Conservation (phyloP, 306 rosid genomes). For the Prunus mume region DNA sequence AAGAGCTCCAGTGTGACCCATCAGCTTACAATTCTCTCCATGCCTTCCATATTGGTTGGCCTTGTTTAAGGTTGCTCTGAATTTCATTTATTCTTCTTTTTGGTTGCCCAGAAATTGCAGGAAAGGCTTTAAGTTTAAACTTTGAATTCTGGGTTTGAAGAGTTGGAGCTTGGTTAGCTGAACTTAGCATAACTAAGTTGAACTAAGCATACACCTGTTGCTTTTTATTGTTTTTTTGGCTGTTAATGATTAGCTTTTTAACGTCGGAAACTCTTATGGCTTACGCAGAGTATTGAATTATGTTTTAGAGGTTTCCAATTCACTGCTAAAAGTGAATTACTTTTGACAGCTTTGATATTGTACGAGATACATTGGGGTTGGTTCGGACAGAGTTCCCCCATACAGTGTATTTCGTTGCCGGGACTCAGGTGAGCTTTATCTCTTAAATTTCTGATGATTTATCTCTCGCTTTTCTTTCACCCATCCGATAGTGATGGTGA, state of each 20-base stretch:
- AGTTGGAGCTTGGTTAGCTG: neutral
- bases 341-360: slow-evolving; percentile 77
- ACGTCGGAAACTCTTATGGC: neutral
- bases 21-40: slow-evolving; percentile 93
- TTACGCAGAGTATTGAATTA: neutral
- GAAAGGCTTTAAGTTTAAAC: neutral
- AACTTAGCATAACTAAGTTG: neutral
- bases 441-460: neutral
- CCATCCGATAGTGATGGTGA: neutral
- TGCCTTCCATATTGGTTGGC: slow-evolving; percentile 87
- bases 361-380: slow-evolving; percentile 69
- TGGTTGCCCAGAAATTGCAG: neutral
- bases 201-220: neutral
- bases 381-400: slow-evolving; percentile 84
- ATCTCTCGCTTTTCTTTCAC: neutral
- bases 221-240: neutral
- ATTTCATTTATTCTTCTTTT: neutral
- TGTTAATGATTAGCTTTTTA: neutral
- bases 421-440: slow-evolving; percentile 74
- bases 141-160: neutral
- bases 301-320: neutral
- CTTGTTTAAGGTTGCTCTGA: slow-evolving; percentile 69
- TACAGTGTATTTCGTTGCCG: slow-evolving; percentile 70
- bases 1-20: slow-evolving; percentile 94
- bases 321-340: slow-evolving; percentile 7